These are phyloP conservation scores for Erucastrum elatum DNA, from an alignment of 345 rosid genomes.

Conservation along the genomic window DNA sequence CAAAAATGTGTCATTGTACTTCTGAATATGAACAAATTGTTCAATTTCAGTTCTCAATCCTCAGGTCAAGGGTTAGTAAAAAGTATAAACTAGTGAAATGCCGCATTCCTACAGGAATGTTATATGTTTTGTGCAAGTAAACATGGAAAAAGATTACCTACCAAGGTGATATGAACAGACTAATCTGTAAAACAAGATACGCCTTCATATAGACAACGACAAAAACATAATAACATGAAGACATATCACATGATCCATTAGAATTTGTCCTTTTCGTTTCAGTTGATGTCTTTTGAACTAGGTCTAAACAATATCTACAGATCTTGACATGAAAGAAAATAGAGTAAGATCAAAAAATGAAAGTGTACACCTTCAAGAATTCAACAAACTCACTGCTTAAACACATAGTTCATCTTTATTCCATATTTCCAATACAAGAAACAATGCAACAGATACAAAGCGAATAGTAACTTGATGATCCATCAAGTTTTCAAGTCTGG, in stretches of 20 bases:
- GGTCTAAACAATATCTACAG: constrained; percentile 11
- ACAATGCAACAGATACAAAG: constrained; percentile 47
- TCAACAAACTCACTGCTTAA: constrained; percentile 14
- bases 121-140: constrained; percentile 17
- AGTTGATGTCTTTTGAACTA: neutral
- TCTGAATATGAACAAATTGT: constrained; percentile 26
- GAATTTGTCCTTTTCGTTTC: constrained; percentile 4
- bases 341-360: constrained; percentile 12
- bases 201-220: constrained; percentile 9
- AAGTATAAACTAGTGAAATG: neutral
- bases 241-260: constrained; percentile 7
- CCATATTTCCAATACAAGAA: constrained; percentile 28
- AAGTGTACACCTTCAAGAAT: neutral
- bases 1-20: constrained; percentile 31
- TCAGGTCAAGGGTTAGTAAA: neutral
- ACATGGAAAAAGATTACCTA: constrained; percentile 1
- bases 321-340: neutral
- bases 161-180: no score
- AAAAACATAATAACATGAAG: neutral
- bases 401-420: constrained; percentile 31
- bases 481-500: constrained; percentile 9
- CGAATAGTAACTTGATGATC: constrained; percentile 19
- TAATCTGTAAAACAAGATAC: constrained; percentile 20
- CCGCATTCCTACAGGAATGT: neutral
- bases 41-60: neutral